These are phyloP conservation scores for Lagerstroemia speciosa DNA, from an alignment of 345 rosid genomes.

Conservation along the genomic window DNA sequence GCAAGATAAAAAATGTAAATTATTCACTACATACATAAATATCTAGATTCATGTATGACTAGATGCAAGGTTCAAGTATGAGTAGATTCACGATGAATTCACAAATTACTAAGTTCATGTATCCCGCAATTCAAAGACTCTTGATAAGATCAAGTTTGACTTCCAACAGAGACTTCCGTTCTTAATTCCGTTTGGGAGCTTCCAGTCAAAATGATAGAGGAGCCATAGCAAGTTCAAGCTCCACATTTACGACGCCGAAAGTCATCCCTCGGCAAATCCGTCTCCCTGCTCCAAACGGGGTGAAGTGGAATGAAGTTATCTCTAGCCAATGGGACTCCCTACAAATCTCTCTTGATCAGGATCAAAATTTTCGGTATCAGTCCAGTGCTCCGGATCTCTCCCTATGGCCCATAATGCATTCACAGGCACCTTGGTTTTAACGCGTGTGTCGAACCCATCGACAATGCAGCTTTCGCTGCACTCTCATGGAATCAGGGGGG, in stretches of 20 bases:
- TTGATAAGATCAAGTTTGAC: too few relatives aligned
- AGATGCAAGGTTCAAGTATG: too few relatives aligned
- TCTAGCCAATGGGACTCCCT: constrained; percentile 12
- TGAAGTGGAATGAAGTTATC: constrained; percentile 11
- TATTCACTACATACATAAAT: too few relatives aligned
- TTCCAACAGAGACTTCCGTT: too few relatives aligned
- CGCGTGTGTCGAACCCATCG: background rate
- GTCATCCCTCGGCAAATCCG: constrained; percentile 26
- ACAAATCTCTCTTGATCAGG: constrained; percentile 27
- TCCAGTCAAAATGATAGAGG: constrained; percentile 23
- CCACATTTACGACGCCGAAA: constrained; percentile 8
- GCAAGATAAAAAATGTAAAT: too few relatives aligned
- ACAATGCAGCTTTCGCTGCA: background rate
- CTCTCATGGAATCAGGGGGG: too few relatives aligned
- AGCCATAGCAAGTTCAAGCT: constrained; percentile 19
- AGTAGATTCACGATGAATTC: too few relatives aligned
- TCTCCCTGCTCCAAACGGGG: constrained; percentile 25
- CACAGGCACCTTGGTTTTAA: background rate
- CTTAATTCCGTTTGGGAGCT: constrained; percentile 16
- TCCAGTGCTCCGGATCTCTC: constrained; percentile 20
- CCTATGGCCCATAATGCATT: constrained; percentile 23
- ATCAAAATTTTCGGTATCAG: constrained; percentile 15
- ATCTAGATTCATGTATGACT: too few relatives aligned
- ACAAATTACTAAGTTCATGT: too few relatives aligned
- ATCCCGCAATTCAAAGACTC: too few relatives aligned